Percentiles rank a stretch among this genome's conserved stretches.
Evolutionary conservation across 139 green algal species (phyloP).

Genomic region (Pedinophyceae sp.): DNA sequence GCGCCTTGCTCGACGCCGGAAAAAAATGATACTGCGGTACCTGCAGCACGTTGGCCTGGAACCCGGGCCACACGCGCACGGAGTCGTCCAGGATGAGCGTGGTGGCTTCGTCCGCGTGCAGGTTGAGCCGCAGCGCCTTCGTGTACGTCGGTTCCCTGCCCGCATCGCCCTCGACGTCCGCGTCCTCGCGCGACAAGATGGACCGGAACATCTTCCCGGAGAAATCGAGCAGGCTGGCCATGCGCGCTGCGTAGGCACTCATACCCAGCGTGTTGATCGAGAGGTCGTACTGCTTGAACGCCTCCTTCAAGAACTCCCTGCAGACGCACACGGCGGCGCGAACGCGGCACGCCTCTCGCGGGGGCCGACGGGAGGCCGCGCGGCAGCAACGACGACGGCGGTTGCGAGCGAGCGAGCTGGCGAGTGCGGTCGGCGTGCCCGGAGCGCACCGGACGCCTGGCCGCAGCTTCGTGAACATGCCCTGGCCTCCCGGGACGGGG

Average conservation of each 20-base stretch:
- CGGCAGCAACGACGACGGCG: not conserved
- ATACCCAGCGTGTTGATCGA: slow-evolving; percentile 95
- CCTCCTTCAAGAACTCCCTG: slow-evolving; percentile 18
- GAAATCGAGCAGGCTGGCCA: slow-evolving; percentile 71
- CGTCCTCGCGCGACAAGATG: slow-evolving; percentile 41
- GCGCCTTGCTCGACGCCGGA: no score
- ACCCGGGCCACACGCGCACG: slow-evolving; percentile 62
- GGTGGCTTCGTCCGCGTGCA: not conserved
- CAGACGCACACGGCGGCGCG: slow-evolving; percentile 5
- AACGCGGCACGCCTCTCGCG: slow-evolving; percentile 26
- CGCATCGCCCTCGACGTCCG: slow-evolving; percentile 71
- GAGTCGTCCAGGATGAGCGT: slow-evolving; percentile 89
- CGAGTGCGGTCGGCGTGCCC: not conserved
- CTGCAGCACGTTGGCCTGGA: slow-evolving; percentile 66
- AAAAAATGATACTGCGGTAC: no score
- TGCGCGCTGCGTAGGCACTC: slow-evolving; percentile 64
- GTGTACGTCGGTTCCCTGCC: slow-evolving; percentile 9
- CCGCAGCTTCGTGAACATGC: slow-evolving; percentile 87
- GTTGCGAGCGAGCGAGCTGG: not conserved
- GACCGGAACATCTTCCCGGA: slow-evolving; percentile 35
- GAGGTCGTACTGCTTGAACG: slow-evolving; percentile 51
- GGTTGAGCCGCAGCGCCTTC: not conserved
- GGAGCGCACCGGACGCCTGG: slow-evolving; percentile 34
- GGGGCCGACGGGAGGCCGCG: not conserved
- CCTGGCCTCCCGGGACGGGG: no score